Evolutionary conservation across 371 early-diverging fungal genomes (phyloP).

Genomic region (Rhizopus sp.): DNA sequence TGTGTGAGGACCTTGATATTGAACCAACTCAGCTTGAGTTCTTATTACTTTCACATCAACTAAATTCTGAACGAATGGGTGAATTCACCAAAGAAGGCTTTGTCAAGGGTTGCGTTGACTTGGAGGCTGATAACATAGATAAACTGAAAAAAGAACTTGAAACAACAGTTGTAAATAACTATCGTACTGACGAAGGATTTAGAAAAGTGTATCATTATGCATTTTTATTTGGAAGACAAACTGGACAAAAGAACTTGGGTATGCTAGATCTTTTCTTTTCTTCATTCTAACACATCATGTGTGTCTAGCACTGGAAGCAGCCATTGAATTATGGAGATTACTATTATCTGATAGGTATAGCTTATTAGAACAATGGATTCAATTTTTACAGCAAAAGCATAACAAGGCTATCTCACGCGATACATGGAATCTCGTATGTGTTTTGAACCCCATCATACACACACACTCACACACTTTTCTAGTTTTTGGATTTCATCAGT

Average conservation of each 20-base stretch:
- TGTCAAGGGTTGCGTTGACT: slow-evolving; percentile 67
- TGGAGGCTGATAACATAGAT: slow-evolving; percentile 68
- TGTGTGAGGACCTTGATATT: slow-evolving; percentile 72
- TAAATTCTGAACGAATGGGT: slow-evolving; percentile 76
- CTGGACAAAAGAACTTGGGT: slow-evolving; percentile 80
- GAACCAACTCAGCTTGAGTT: slow-evolving; percentile 80
- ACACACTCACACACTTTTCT: slow-evolving; percentile 1
- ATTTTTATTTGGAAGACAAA: slow-evolving; percentile 70
- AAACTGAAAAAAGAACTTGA: slow-evolving; percentile 62
- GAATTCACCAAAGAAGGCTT: slow-evolving; percentile 71
- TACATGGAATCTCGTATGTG: slow-evolving; percentile 79
- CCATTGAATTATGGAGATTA: slow-evolving; percentile 77
- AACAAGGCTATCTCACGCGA: slow-evolving; percentile 81
- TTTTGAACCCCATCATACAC: background rate
- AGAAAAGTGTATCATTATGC: slow-evolving; percentile 79
- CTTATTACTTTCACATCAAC: slow-evolving; percentile 70
- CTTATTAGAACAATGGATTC: slow-evolving; percentile 71
- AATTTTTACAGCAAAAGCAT: slow-evolving; percentile 70
- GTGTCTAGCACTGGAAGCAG: slow-evolving; percentile 68
- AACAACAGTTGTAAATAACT: slow-evolving; percentile 48
- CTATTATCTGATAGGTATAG: slow-evolving; percentile 61
- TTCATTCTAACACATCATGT: background rate
- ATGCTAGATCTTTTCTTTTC: slow-evolving; percentile 17
- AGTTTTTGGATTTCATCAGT: slow-evolving; percentile 79
- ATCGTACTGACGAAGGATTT: slow-evolving; percentile 55